These are phyloP conservation scores for Apiotrichum veenhuisii DNA, from an alignment of 1,284 basidiomycete species.

Conservation along the genomic window DNA sequence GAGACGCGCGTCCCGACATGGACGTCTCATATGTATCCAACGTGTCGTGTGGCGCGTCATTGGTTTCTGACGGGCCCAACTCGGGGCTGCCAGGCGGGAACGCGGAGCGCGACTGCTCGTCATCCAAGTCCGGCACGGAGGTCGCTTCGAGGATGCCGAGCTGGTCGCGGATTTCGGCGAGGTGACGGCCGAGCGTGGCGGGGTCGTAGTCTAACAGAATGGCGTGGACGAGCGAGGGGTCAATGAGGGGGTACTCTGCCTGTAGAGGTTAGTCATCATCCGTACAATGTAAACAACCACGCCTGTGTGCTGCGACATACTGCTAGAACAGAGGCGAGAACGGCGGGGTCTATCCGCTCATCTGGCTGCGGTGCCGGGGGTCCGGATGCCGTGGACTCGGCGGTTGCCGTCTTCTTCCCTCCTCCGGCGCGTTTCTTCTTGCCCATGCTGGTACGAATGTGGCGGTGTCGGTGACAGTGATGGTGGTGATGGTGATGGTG, in stretches of 20 bases:
- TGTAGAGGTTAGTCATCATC: slow-evolving; percentile 13
- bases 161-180: slow-evolving; percentile 36
- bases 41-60: background rate
- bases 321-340: slow-evolving; percentile 23
- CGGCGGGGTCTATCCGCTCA: slow-evolving; percentile 19
- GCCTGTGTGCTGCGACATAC: slow-evolving; percentile 7
- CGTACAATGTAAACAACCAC: too few relatives aligned
- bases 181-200: slow-evolving; percentile 19
- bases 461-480: background rate
- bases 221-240: slow-evolving; percentile 39
- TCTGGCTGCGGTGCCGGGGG: background rate
- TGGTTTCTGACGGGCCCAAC: background rate
- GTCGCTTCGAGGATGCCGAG: slow-evolving; percentile 45
- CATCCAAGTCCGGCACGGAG: slow-evolving; percentile 42
- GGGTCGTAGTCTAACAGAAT: slow-evolving; percentile 41
- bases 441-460: background rate
- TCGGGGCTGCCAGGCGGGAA: slow-evolving; percentile 11
- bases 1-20: background rate
- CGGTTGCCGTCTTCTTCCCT: background rate
- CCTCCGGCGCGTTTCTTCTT: slow-evolving; percentile 9
- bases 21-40: background rate
- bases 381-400: background rate
- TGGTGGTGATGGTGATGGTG: background rate
- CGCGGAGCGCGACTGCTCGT: slow-evolving; percentile 10
- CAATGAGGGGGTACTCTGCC: slow-evolving; percentile 45